These are phyloP conservation scores for Hypoxylon sp. DNA, from an alignment of 2,329 filamentous ascomycete genomes.

Conservation along the genomic window DNA sequence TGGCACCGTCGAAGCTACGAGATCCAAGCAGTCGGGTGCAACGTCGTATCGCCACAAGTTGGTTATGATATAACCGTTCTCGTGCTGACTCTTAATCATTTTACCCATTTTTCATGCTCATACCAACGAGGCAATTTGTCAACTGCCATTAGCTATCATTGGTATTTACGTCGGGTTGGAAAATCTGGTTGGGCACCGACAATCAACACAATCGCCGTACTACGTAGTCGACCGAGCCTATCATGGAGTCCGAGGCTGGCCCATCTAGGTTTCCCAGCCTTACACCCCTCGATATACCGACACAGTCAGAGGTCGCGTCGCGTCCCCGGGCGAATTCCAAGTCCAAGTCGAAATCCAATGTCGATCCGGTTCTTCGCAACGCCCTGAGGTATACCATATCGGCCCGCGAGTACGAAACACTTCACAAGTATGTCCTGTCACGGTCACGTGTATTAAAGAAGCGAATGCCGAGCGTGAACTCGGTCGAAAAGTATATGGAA, in stretches of 20 bases:
- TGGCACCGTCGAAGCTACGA: neutral
- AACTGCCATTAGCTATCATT: neutral
- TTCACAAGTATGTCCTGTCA: slow-evolving; percentile 84
- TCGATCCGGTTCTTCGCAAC: slow-evolving; percentile 81
- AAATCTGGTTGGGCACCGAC: slow-evolving; percentile 16
- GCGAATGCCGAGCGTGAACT: slow-evolving; percentile 62
- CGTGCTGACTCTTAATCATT: neutral
- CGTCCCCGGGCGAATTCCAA: slow-evolving; percentile 36
- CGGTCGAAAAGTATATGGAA: slow-evolving; percentile 63
- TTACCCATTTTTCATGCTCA: neutral
- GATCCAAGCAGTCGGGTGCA: slow-evolving; percentile 7
- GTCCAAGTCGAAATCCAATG: slow-evolving; percentile 42
- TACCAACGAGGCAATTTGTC: neutral
- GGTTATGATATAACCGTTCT: slow-evolving; percentile 12
- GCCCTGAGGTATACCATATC: slow-evolving; percentile 86
- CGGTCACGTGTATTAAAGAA: slow-evolving; percentile 67
- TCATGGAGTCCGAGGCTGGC: slow-evolving; percentile 38
- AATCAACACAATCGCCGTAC: neutral
- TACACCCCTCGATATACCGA: slow-evolving; percentile 37
- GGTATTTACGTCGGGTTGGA: neutral
- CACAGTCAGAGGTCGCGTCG: slow-evolving; percentile 24
- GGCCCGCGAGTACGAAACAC: slow-evolving; percentile 82
- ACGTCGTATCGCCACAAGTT: slow-evolving; percentile 28
- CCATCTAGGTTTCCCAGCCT: slow-evolving; percentile 32
- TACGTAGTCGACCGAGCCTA: neutral